Percentiles rank a stretch among this genome's conserved stretches.
Evolutionary conservation across 1,284 basidiomycete species (phyloP).

Genomic region (Ceratobasidium sp.): DNA sequence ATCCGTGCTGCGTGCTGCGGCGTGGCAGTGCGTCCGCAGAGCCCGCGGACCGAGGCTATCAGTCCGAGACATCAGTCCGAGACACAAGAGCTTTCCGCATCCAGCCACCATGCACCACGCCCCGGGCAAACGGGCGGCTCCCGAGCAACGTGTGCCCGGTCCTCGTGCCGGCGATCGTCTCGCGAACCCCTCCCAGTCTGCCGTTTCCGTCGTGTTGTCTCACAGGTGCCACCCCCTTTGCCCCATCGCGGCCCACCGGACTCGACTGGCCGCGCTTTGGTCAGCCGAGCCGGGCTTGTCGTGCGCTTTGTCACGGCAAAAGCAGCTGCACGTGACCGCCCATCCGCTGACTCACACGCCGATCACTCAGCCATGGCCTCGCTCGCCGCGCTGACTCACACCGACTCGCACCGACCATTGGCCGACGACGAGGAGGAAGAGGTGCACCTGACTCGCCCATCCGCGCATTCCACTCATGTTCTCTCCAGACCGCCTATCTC

Average conservation of each 20-base stretch:
- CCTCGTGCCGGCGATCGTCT: slow-evolving; percentile 32
- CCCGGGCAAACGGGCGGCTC: slow-evolving; percentile 13
- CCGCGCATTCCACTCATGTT: slow-evolving; percentile 5
- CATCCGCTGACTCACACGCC: slow-evolving; percentile 24
- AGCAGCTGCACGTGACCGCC: slow-evolving; percentile 8
- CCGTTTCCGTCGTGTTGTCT: neutral
- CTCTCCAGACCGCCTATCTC: slow-evolving; percentile 7
- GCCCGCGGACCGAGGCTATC: neutral
- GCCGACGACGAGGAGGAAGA: slow-evolving; percentile 30
- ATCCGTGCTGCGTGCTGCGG: slow-evolving; percentile 6
- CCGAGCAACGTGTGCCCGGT: slow-evolving; percentile 1
- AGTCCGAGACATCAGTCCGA: neutral
- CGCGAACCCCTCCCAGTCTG: neutral
- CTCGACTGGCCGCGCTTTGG: neutral
- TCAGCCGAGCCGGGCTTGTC: neutral
- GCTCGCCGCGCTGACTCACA: neutral
- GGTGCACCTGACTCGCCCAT: slow-evolving; percentile 2
- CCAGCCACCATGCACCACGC: slow-evolving; percentile 11
- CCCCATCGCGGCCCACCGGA: neutral
- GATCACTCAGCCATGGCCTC: slow-evolving; percentile 21
- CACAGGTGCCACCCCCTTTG: slow-evolving; percentile 14
- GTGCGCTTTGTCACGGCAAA: neutral
- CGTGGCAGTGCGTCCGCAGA: slow-evolving; percentile 3
- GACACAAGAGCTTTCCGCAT: slow-evolving; percentile 10
- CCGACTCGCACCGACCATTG: slow-evolving; percentile 18